Conservation (phyloP, 2,329 filamentous ascomycete species). For the Pyricularia pennisetigena region DNA sequence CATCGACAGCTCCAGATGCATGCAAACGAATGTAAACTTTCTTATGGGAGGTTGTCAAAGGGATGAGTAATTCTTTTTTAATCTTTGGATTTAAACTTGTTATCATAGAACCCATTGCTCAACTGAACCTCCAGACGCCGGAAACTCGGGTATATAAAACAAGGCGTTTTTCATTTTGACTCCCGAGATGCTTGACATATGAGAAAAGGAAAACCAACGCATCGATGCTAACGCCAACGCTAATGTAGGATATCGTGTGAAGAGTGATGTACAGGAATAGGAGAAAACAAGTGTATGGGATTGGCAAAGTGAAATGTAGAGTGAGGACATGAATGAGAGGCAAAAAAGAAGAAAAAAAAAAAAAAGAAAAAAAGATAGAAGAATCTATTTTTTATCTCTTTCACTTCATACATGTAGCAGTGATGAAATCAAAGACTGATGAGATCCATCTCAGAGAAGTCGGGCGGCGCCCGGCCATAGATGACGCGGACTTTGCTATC, state of each 20-base stretch:
- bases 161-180: not conserved
- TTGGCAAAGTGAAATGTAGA: not conserved
- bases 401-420: not conserved
- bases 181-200: not conserved
- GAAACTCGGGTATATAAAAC: not conserved
- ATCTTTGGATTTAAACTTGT: not conserved
- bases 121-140: not conserved
- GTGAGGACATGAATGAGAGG: not conserved
- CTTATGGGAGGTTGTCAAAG: not conserved
- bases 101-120: not conserved
- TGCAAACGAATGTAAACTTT: not conserved
- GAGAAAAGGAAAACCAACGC: not conserved
- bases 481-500: constrained; percentile 76
- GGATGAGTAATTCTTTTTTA: not conserved
- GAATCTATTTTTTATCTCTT: too few species aligned
- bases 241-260: not conserved
- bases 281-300: not conserved
- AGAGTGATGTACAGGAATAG: not conserved
- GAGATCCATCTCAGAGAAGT: constrained; percentile 80
- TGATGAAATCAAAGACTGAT: constrained; percentile 55
- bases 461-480: constrained; percentile 76
- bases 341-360: too few species aligned
- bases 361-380: too few species aligned
- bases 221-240: not conserved
- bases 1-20: not conserved